Conservation (phyloP, 768 basidiomycete species). For the Inosperma sp. region DNA sequence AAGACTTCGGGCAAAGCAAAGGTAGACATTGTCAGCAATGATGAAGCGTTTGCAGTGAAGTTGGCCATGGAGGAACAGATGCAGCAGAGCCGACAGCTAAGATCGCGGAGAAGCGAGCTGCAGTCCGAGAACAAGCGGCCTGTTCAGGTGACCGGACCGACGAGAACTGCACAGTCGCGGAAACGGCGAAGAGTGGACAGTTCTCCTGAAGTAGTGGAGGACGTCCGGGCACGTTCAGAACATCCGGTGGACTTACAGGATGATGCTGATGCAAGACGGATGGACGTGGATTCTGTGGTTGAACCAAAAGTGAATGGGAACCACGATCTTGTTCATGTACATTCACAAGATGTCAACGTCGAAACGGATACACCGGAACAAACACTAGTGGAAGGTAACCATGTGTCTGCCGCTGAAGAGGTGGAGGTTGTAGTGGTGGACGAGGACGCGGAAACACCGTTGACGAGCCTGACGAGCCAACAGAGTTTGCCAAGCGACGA, state of each 20-base stretch:
- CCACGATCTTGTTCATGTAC: too few species aligned
- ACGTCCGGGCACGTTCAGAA: conserved; percentile 8
- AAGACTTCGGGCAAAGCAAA: conserved; percentile 12
- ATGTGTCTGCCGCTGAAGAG: neutral
- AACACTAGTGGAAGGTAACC: conserved; percentile 11
- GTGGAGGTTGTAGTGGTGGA: conserved; percentile 6
- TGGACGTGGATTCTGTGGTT: conserved; percentile 9
- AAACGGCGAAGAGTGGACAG: conserved; percentile 46
- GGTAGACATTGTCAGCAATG: conserved; percentile 17
- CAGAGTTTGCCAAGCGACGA: conserved; percentile 59
- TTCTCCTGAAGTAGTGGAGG: conserved; percentile 30
- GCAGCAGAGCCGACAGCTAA: conserved; percentile 29
- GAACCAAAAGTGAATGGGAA: conserved; percentile 12
- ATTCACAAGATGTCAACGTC: too few species aligned
- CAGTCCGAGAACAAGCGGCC: conserved; percentile 17
- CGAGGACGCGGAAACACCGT: conserved; percentile 52
- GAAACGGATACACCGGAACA: conserved; percentile 12
- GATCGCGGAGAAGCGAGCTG: conserved; percentile 21
- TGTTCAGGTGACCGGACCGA: conserved; percentile 1
- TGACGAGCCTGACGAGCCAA: conserved; percentile 44
- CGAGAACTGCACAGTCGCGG: conserved; percentile 24
- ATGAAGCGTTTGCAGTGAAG: conserved; percentile 26
- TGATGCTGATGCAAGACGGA: neutral
- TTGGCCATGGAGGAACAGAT: conserved; percentile 30
- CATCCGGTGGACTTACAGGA: neutral